A percentile compares a stretch with the other conserved stretches of the same genome.
These are phyloP conservation scores for Penicillium psychrofluorescens DNA, from an alignment of 495 filamentous ascomycete genomes.

Conservation along the genomic window DNA sequence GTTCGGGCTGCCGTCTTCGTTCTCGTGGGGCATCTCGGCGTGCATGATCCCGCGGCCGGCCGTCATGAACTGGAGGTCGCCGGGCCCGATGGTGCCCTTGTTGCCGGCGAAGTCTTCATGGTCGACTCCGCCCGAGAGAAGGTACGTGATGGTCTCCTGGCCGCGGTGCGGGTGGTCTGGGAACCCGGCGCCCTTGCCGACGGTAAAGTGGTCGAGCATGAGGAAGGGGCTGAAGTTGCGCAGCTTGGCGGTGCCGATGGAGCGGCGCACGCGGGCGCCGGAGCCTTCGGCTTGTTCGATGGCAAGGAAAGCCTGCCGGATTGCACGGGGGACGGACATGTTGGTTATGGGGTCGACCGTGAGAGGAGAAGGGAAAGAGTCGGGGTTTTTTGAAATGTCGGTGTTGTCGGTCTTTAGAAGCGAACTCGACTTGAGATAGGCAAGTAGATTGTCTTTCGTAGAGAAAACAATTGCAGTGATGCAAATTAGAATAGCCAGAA, in stretches of 20 bases:
- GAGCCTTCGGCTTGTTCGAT: slow-evolving; percentile 84
- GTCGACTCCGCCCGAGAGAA: slow-evolving; percentile 76
- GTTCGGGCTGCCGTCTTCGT: slow-evolving; percentile 66
- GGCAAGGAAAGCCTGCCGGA: slow-evolving; percentile 76
- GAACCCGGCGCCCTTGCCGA: slow-evolving; percentile 76
- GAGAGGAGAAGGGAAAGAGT: slow-evolving; percentile 2
- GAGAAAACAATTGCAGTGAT: slow-evolving; percentile 32
- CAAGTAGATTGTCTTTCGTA: slow-evolving; percentile 11
- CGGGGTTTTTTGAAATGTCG: not conserved
- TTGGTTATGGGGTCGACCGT: slow-evolving; percentile 26
- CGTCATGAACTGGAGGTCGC: slow-evolving; percentile 97
- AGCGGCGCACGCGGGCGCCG: slow-evolving; percentile 80
- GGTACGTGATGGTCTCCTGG: slow-evolving; percentile 87
- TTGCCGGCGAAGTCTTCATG: slow-evolving; percentile 95
- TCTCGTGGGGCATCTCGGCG: slow-evolving; percentile 89
- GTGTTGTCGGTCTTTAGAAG: slow-evolving; percentile 8
- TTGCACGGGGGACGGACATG: slow-evolving; percentile 66
- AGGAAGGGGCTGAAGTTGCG: slow-evolving; percentile 90
- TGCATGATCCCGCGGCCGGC: slow-evolving; percentile 91
- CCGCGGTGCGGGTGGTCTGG: slow-evolving; percentile 77
- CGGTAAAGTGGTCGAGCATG: slow-evolving; percentile 93
- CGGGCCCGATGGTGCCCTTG: slow-evolving; percentile 72
- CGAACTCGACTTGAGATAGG: slow-evolving; percentile 8
- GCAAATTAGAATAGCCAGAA: slow-evolving; percentile 36
- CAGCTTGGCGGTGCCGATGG: slow-evolving; percentile 77